A percentile compares a stretch with the other conserved stretches of the same genome.
Evolutionary conservation across 495 filamentous ascomycete species (phyloP).

Genomic region (Cenococcum geophilum): DNA sequence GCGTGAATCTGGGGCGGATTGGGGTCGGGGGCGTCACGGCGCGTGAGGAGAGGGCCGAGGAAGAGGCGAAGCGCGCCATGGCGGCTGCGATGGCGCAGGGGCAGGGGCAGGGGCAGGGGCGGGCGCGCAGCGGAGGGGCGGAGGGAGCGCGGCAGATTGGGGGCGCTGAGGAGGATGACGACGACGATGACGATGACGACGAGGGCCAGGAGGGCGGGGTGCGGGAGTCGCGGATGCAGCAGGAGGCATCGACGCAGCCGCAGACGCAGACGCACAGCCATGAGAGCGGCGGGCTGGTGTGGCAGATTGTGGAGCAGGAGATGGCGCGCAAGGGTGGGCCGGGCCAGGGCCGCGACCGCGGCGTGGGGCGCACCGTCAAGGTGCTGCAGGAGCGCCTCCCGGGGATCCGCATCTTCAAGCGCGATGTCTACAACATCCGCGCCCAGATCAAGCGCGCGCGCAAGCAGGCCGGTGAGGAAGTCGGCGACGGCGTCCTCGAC

Average conservation of each 20-base stretch:
- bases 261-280: constrained; percentile 5
- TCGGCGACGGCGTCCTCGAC: constrained; percentile 23
- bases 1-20: constrained; percentile 17
- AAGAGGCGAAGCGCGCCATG: not conserved
- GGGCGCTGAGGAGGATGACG: no score
- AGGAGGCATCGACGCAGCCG: not conserved
- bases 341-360: constrained; percentile 26
- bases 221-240: no score
- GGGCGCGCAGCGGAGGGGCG: not conserved
- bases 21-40: constrained; percentile 29
- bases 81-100: not conserved
- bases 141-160: not conserved
- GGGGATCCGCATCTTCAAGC: constrained; percentile 30
- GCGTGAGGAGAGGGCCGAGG: constrained; percentile 22
- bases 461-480: constrained; percentile 21
- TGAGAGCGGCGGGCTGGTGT: constrained; percentile 23
- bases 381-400: constrained; percentile 24
- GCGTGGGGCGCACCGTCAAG: constrained; percentile 22
- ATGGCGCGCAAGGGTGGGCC: constrained; percentile 25
- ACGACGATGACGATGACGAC: no score
- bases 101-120: not conserved
- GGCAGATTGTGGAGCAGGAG: constrained; percentile 28
- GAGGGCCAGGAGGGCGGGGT: no score
- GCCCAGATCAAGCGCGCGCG: constrained; percentile 30
- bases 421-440: constrained; percentile 31